phyloP scores from a whole-genome alignment of 768 basidiomycete species.

The Hebeloma cylindrosporum region DNA sequence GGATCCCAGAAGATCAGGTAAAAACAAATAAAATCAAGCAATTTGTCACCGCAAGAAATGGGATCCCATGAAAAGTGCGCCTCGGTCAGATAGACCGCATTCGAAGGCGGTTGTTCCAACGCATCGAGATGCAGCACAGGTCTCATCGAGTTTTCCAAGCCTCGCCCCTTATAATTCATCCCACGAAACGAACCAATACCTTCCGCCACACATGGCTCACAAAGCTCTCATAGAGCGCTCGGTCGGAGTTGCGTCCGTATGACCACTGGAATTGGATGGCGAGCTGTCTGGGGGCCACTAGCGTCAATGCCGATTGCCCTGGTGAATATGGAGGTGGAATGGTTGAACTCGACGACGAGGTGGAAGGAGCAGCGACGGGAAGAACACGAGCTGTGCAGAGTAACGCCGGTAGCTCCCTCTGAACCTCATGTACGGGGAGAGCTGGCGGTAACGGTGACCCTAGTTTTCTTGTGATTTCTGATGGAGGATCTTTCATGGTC shows the following conservation, averaged over 20 bases:
- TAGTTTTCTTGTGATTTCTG: not conserved
- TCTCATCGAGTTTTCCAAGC: no score
- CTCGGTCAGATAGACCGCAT: no score
- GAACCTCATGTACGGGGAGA: no score
- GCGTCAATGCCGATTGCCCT: conserved; percentile 19
- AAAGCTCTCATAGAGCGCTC: conserved; percentile 65
- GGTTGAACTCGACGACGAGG: not conserved
- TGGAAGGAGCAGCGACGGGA: no score
- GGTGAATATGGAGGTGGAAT: conserved; percentile 17
- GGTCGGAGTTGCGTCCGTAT: conserved; percentile 55
- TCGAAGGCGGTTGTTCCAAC: no score
- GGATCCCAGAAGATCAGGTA: no score
- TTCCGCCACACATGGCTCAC: conserved; percentile 62
- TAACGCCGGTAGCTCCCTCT: not conserved
- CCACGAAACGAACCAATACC: conserved; percentile 22
- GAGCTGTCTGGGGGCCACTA: not conserved
- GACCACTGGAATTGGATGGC: conserved; percentile 55
- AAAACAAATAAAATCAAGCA: no score
- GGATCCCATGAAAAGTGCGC: no score
- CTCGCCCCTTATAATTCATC: no score
- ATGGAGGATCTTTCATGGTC: conserved; percentile 10
- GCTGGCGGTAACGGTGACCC: not conserved
- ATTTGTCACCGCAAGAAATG: no score
- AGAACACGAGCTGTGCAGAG: no score
- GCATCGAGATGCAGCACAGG: no score